A percentile compares a stretch with the other conserved stretches of the same genome.
Conservation (phyloP, 2,329 filamentous ascomycete genomes). For the Teratosphaeria destructans region DNA sequence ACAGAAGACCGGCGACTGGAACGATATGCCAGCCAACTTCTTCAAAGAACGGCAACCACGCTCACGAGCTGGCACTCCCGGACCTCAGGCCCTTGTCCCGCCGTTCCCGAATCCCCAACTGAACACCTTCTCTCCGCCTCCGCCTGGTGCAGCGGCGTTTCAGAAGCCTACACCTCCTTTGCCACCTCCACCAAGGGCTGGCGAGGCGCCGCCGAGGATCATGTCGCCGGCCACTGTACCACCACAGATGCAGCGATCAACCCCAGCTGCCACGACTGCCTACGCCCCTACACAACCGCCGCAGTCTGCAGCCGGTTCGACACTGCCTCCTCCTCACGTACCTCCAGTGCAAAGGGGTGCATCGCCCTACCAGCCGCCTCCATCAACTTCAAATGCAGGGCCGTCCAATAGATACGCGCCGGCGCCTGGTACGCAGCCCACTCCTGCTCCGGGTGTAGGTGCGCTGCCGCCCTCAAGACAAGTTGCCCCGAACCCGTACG, state of each 20-base stretch:
- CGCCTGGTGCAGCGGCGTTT: constrained; percentile 44
- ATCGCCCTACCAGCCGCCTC: constrained; percentile 79
- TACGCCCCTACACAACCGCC: constrained; percentile 53
- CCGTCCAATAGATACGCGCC: constrained; percentile 65
- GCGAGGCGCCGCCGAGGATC: constrained; percentile 54
- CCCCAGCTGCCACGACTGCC: constrained; percentile 48
- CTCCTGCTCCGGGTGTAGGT: constrained; percentile 21
- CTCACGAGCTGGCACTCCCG: constrained; percentile 64
- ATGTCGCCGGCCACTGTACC: constrained; percentile 57
- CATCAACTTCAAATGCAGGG: constrained; percentile 48
- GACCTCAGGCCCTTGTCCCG: constrained; percentile 54
- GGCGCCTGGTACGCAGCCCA: constrained; percentile 48
- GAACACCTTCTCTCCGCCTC: constrained; percentile 43
- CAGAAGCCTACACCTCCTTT: constrained; percentile 57
- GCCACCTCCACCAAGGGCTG: constrained; percentile 74
- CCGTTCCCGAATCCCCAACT: constrained; percentile 61
- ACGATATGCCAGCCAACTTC: constrained; percentile 80
- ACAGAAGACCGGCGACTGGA: constrained; percentile 73
- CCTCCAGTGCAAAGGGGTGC: constrained; percentile 60
- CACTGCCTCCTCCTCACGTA: constrained; percentile 37
- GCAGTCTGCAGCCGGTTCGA: constrained; percentile 30
- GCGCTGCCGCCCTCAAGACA: constrained; percentile 31
- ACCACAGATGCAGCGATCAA: constrained; percentile 39
- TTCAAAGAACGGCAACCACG: constrained; percentile 50
- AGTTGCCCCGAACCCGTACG: constrained; percentile 37